phyloP scores from a whole-genome alignment of 345 rosid species.

The Brassica juncea region DNA sequence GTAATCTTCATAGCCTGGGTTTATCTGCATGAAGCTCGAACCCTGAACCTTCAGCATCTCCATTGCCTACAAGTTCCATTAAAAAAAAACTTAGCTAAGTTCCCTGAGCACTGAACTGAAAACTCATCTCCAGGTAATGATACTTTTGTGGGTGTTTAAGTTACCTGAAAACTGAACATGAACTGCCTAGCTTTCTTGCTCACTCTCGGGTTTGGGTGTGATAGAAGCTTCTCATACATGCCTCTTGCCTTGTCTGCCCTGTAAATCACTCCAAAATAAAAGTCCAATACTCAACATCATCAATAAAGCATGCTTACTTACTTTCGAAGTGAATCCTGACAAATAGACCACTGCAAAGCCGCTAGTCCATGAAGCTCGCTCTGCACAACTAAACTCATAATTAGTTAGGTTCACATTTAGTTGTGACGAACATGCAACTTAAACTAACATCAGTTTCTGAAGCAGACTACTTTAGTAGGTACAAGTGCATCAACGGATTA shows the following conservation, averaged over 20 bases:
- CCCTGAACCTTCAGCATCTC: slow-evolving; percentile 72
- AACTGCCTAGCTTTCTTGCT: slow-evolving; percentile 80
- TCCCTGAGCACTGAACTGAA: background rate
- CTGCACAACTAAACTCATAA: slow-evolving; percentile 49
- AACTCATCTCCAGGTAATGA: background rate
- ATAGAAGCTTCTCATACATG: slow-evolving; percentile 85
- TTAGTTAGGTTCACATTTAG: slow-evolving; percentile 27
- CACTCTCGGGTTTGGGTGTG: slow-evolving; percentile 72
- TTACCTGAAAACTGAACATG: slow-evolving; percentile 86
- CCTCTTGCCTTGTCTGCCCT: slow-evolving; percentile 67
- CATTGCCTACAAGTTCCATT: slow-evolving; percentile 60
- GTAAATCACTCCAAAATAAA: slow-evolving; percentile 33
- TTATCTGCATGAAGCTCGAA: slow-evolving; percentile 42
- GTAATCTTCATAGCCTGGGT: slow-evolving; percentile 63
- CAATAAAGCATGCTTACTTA: slow-evolving; percentile 23
- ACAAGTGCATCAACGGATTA: slow-evolving; percentile 5
- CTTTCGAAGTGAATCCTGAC: slow-evolving; percentile 78
- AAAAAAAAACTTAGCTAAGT: background rate
- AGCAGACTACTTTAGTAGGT: slow-evolving; percentile 10
- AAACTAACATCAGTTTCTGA: slow-evolving; percentile 4
- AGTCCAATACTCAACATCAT: slow-evolving; percentile 7
- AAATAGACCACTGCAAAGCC: slow-evolving; percentile 92
- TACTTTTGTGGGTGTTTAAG: slow-evolving; percentile 7
- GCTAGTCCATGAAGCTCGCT: slow-evolving; percentile 92
- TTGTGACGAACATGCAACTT: background rate